Conservation (phyloP, 106 monocot species). For the Vanilla planifolia region DNA sequence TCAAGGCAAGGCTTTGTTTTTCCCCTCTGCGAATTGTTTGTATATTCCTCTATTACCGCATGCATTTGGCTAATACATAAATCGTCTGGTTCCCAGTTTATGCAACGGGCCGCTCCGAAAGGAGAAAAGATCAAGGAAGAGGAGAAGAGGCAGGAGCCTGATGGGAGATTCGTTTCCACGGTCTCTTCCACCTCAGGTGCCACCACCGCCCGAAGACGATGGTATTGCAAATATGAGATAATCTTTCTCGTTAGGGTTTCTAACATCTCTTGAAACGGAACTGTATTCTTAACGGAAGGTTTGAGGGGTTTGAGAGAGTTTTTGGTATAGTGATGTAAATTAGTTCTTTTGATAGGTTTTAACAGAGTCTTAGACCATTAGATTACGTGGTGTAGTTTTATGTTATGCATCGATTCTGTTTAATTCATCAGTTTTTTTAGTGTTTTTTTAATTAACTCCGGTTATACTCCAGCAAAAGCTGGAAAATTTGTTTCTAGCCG, state of each 20-base stretch:
- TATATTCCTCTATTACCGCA: not conserved
- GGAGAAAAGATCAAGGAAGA: conserved; percentile 16
- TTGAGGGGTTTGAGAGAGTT: not conserved
- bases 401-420: too few relatives aligned
- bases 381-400: not conserved
- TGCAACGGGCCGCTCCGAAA: conserved; percentile 36
- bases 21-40: not conserved
- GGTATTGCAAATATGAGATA: conserved; percentile 7
- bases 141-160: conserved; percentile 8
- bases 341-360: not conserved
- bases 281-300: not conserved
- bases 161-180: conserved; percentile 3
- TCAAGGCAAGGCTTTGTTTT: conserved; percentile 30
- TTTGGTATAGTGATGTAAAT: conserved; percentile 1
- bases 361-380: not conserved
- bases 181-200: conserved; percentile 1
- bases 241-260: conserved; percentile 7
- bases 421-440: too few relatives aligned
- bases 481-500: too few relatives aligned
- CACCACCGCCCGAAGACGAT: conserved; percentile 13
- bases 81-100: conserved; percentile 33
- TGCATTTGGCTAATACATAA: not conserved
- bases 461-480: too few relatives aligned
- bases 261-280: not conserved
- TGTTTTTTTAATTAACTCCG: too few relatives aligned